phyloP scores from a whole-genome alignment of 2,329 filamentous ascomycete species.

The Talaromyces sp. region DNA sequence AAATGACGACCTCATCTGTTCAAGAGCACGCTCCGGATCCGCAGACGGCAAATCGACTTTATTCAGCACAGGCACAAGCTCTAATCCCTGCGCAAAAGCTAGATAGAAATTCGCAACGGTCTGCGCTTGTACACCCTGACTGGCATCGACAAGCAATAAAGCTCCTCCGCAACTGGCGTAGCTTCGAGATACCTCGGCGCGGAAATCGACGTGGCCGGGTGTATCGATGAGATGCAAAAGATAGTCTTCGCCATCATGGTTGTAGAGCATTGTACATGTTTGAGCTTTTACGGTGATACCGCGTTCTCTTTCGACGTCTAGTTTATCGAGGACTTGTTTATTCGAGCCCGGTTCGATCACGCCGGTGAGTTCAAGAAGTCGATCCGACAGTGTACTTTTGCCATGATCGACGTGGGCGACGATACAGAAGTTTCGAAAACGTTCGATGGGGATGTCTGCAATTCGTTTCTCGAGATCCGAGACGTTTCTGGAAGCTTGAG shows the following conservation, averaged over 20 bases:
- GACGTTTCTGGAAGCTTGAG: constrained; percentile 25
- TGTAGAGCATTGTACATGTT: constrained; percentile 97
- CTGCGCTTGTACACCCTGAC: constrained; percentile 94
- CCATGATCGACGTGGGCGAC: constrained; percentile 99
- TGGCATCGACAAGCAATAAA: constrained; percentile 87
- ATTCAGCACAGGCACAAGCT: constrained; percentile 88
- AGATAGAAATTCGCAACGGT: constrained; percentile 98
- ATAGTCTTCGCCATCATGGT: constrained; percentile 79
- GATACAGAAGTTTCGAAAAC: constrained; percentile 90
- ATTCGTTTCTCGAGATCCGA: constrained; percentile 59
- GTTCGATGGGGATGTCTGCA: constrained; percentile 49
- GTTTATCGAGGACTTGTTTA: constrained; percentile 94
- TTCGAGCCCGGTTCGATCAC: constrained; percentile 83
- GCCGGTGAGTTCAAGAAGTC: constrained; percentile 87
- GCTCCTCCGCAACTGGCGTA: constrained; percentile 96
- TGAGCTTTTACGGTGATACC: constrained; percentile 99
- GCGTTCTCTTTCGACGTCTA: constrained; percentile 92
- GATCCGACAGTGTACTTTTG: constrained; percentile 92
- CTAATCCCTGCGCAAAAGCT: constrained; percentile 85
- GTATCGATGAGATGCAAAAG: constrained; percentile 94
- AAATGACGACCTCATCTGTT: constrained; percentile 81
- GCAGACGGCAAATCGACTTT: constrained; percentile 92
- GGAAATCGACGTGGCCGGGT: constrained; percentile 95
- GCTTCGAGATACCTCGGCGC: constrained; percentile 89
- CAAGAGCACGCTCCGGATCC: constrained; percentile 78